Evolutionary conservation across 345 rosid genomes (phyloP).

Genomic region (Lepidium didymum): DNA sequence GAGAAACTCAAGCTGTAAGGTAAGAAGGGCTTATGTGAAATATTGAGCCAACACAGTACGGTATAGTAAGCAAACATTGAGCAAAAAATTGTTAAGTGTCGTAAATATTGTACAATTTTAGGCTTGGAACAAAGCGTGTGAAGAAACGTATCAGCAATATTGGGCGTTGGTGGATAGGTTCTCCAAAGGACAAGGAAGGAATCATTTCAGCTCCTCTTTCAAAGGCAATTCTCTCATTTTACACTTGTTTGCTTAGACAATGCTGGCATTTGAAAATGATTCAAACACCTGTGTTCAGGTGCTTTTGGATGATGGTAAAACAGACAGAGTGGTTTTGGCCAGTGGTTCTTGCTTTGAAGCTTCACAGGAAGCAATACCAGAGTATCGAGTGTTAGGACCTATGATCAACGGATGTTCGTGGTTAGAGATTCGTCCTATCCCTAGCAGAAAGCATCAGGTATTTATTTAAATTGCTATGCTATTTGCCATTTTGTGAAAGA

Average conservation of each 20-base stretch:
- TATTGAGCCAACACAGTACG: background rate
- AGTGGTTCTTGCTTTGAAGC: constrained; percentile 60
- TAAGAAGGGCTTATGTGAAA: constrained; percentile 12
- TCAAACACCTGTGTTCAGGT: constrained; percentile 34
- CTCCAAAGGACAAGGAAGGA: constrained; percentile 80
- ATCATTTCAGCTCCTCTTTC: constrained; percentile 69
- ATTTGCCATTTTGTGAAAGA: background rate
- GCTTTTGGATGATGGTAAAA: constrained; percentile 79
- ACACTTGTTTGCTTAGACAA: background rate
- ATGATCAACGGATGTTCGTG: constrained; percentile 86
- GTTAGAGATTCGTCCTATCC: constrained; percentile 72
- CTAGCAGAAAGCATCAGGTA: constrained; percentile 94
- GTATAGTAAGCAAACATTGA: background rate
- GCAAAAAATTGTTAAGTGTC: background rate
- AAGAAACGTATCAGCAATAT: constrained; percentile 58
- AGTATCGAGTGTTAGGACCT: constrained; percentile 85
- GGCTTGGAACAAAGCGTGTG: constrained; percentile 81
- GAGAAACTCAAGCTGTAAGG: constrained; percentile 52
- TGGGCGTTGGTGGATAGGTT: constrained; percentile 95
- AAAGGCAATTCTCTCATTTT: constrained; percentile 43
- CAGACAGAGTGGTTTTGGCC: constrained; percentile 79
- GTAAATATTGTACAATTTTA: constrained; percentile 17
- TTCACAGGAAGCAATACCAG: constrained; percentile 70
- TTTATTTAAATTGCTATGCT: background rate
- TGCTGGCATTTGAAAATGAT: constrained; percentile 1